These are phyloP conservation scores for Fusarium fracticaudum DNA, from an alignment of 2,329 filamentous ascomycete species.

Conservation along the genomic window DNA sequence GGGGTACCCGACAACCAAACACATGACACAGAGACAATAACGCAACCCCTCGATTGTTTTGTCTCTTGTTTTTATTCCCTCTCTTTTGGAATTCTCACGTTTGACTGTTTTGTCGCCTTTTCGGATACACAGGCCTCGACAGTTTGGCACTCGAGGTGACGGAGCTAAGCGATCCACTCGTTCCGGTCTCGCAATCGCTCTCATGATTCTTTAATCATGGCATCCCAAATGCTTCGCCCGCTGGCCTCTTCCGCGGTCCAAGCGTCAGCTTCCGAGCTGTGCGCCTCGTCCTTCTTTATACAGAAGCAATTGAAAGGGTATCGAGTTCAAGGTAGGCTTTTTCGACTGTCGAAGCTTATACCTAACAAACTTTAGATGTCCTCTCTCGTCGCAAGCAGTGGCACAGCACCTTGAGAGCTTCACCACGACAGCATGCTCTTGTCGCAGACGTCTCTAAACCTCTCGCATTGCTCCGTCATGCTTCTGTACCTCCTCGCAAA, in stretches of 20 bases:
- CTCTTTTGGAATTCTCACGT: not conserved
- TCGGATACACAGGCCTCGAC: constrained; percentile 14
- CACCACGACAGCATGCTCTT: constrained; percentile 42
- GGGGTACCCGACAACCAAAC: constrained; percentile 22
- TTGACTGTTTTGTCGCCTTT: constrained; percentile 1
- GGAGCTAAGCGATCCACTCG: constrained; percentile 10
- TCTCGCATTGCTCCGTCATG: constrained; percentile 53
- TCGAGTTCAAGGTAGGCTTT: constrained; percentile 33
- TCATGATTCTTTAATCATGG: constrained; percentile 48
- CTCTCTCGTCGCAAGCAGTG: constrained; percentile 48
- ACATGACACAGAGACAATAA: constrained; percentile 36
- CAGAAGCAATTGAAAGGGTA: constrained; percentile 37
- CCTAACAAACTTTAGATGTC: constrained; percentile 23
- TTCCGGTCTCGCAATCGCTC: constrained; percentile 25
- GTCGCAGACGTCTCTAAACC: constrained; percentile 44
- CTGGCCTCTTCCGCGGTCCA: constrained; percentile 39
- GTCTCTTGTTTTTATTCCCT: constrained; percentile 17
- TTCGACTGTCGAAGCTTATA: not conserved
- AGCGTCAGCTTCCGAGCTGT: constrained; percentile 45
- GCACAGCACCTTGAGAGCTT: constrained; percentile 49
- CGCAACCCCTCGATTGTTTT: constrained; percentile 30
- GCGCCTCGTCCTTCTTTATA: constrained; percentile 41
- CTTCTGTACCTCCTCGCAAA: constrained; percentile 41
- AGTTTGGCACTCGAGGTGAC: not conserved
- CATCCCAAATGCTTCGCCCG: constrained; percentile 48